These are phyloP conservation scores for Favolaschia claudopus DNA, from an alignment of 768 basidiomycete species.

Conservation along the genomic window DNA sequence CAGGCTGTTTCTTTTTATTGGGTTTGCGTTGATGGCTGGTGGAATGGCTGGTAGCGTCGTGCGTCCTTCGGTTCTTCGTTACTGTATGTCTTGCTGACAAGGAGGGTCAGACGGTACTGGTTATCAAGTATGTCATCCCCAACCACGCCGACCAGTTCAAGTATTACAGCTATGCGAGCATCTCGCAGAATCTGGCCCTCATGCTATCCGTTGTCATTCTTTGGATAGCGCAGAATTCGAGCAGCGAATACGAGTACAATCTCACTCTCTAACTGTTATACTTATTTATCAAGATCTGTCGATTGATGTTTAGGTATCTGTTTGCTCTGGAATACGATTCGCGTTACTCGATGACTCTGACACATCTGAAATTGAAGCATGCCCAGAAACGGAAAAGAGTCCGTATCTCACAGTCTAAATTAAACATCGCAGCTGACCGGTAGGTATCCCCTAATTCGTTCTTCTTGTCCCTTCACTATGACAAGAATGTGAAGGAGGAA, in stretches of 20 bases:
- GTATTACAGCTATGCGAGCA: slow-evolving; percentile 95
- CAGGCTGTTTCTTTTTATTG: slow-evolving; percentile 88
- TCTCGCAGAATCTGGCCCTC: slow-evolving; percentile 88
- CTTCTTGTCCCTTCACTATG: too few relatives aligned
- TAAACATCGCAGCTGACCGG: too few relatives aligned
- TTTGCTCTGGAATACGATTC: too few relatives aligned
- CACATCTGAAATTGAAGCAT: too few relatives aligned
- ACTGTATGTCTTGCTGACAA: background rate
- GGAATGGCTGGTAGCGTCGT: slow-evolving; percentile 97
- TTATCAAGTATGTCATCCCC: slow-evolving; percentile 88
- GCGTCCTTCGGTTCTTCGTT: slow-evolving; percentile 42
- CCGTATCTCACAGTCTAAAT: too few relatives aligned
- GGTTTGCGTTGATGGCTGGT: slow-evolving; percentile 97
- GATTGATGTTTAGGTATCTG: too few relatives aligned
- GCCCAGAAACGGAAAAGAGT: too few relatives aligned
- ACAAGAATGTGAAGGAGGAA: too few relatives aligned
- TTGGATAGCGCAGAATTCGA: slow-evolving; percentile 89
- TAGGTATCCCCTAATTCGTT: too few relatives aligned
- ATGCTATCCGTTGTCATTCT: slow-evolving; percentile 88
- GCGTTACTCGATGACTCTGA: too few relatives aligned
- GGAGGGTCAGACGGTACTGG: slow-evolving; percentile 72
- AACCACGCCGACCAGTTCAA: slow-evolving; percentile 77
- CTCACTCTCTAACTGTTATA: slow-evolving; percentile 72
- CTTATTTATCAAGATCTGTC: too few relatives aligned
- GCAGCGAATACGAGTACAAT: slow-evolving; percentile 93